Percentiles rank a stretch among this genome's conserved stretches.
Evolutionary conservation across 352 stramenopile genomes (phyloP).

Genomic region (Phytophthora rubi): DNA sequence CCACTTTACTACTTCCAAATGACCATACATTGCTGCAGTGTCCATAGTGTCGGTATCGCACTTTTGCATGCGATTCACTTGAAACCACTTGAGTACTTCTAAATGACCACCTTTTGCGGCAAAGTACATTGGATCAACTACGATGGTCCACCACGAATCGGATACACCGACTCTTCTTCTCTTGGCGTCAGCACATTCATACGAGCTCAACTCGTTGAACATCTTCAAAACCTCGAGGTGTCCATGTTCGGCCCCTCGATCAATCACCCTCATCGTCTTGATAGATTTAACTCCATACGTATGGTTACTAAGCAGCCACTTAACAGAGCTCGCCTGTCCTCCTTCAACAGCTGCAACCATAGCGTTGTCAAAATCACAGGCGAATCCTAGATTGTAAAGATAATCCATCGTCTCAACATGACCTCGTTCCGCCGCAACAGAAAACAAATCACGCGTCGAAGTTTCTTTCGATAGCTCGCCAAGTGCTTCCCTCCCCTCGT

Average conservation of each 20-base stretch:
- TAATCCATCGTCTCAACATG: background rate
- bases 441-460: background rate
- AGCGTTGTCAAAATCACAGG: background rate
- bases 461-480: background rate
- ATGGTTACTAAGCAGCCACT: background rate
- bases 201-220: background rate
- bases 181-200: background rate
- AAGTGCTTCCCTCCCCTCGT: background rate
- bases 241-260: background rate
- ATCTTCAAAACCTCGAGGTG: background rate
- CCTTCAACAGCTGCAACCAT: background rate
- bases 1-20: slow-evolving; percentile 5
- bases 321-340: background rate
- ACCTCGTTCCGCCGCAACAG: background rate
- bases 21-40: background rate
- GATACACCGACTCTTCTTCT: background rate
- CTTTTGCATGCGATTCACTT: background rate
- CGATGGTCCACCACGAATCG: background rate
- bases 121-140: background rate
- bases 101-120: background rate
- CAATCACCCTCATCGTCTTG: background rate
- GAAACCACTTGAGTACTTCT: slow-evolving; percentile 1
- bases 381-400: background rate
- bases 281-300: background rate
- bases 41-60: slow-evolving; percentile 2